phyloP scores from a whole-genome alignment of 2,329 filamentous ascomycete species.

The Xylariaceae sp. region DNA sequence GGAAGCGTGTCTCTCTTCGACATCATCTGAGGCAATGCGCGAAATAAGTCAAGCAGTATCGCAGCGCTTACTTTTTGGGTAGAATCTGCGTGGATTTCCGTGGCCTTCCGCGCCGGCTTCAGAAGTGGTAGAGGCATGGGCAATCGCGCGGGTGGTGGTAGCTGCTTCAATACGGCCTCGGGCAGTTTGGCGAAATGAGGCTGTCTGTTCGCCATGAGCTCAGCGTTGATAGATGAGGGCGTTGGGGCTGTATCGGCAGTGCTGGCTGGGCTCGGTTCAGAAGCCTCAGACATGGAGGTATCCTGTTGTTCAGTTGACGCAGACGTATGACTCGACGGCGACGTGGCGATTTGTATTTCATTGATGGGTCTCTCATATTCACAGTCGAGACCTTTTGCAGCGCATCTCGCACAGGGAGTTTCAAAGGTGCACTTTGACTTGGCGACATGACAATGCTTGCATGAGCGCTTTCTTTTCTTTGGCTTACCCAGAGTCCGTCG shows the following conservation, averaged over 20 bases:
- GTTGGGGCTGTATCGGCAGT: background rate
- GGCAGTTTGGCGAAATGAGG: too few species aligned
- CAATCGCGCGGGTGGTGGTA: too few species aligned
- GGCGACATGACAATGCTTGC: slow-evolving; percentile 23
- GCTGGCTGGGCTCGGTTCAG: slow-evolving; percentile 8
- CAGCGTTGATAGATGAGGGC: too few species aligned
- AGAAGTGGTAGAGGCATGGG: background rate
- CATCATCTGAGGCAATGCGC: slow-evolving; percentile 21
- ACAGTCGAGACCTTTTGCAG: slow-evolving; percentile 19
- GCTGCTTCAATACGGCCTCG: too few species aligned
- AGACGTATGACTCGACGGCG: background rate
- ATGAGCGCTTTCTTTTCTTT: slow-evolving; percentile 23
- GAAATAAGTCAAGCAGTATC: slow-evolving; percentile 21
- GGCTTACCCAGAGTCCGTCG: slow-evolving; percentile 17
- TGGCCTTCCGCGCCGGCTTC: slow-evolving; percentile 12
- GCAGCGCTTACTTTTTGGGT: slow-evolving; percentile 16
- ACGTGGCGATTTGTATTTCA: too few species aligned
- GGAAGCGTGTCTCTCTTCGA: too few species aligned
- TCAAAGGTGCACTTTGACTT: slow-evolving; percentile 27
- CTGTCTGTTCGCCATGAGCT: too few species aligned
- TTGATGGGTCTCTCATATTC: slow-evolving; percentile 21
- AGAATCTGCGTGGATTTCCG: slow-evolving; percentile 20
- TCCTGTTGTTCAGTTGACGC: slow-evolving; percentile 3
- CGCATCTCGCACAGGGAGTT: slow-evolving; percentile 19
- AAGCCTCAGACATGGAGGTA: slow-evolving; percentile 5